Evolutionary conservation across 2,329 filamentous ascomycete genomes (phyloP).

Genomic region (Clarireedia sp.): DNA sequence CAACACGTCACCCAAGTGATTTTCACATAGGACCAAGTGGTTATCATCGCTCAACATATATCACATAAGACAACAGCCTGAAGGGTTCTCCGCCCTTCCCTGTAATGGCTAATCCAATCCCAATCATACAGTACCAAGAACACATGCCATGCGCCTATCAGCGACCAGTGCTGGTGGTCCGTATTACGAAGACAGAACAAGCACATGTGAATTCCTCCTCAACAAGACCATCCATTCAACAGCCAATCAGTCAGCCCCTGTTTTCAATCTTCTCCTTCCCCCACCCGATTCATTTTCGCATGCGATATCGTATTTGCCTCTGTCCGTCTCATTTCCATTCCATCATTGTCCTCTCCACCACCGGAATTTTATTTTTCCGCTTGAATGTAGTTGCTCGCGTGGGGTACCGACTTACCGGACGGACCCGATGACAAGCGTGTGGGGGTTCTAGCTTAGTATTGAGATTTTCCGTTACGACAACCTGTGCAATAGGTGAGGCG

Average conservation of each 20-base stretch:
- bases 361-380: neutral
- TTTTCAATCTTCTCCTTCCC: neutral
- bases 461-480: too few species aligned
- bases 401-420: too few species aligned
- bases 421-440: too few species aligned
- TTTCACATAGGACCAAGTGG: neutral
- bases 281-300: neutral
- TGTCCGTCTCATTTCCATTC: neutral
- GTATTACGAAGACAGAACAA: too few species aligned
- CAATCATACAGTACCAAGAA: neutral
- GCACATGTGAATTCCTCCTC: neutral
- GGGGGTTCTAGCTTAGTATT: too few species aligned
- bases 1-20: neutral
- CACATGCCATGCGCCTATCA: neutral
- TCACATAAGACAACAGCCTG: neutral
- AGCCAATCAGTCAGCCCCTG: neutral
- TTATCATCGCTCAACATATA: neutral
- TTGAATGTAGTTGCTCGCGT: neutral
- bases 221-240: neutral
- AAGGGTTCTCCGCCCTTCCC: slow-evolving; percentile 4
- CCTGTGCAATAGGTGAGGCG: too few species aligned
- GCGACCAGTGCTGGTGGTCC: neutral
- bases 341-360: neutral
- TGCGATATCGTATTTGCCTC: neutral
- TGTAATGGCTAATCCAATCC: neutral